Evolutionary conservation across 192 early-diverging fungal species (phyloP).

Genomic region (Backusella luteola): DNA sequence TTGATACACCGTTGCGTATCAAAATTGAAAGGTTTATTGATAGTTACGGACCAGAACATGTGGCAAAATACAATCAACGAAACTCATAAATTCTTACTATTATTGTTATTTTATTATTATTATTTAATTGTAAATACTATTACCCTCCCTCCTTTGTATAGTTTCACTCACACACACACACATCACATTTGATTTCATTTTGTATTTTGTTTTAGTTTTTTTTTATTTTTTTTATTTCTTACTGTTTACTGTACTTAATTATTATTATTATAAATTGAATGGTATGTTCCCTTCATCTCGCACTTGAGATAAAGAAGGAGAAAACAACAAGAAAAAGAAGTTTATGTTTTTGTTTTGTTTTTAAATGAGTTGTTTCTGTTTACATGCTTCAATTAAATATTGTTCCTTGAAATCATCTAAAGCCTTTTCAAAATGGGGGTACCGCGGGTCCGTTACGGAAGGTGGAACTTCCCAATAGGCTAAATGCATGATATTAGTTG

Average conservation of each 20-base stretch:
- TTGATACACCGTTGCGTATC: conserved; percentile 38
- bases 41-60: conserved; percentile 33
- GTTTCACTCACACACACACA: not conserved
- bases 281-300: not conserved
- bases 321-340: not conserved
- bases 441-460: not conserved
- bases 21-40: conserved; percentile 50
- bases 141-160: not conserved
- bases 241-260: not conserved
- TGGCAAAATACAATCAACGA: conserved; percentile 11
- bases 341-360: not conserved
- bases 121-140: not conserved
- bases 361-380: not conserved
- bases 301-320: not conserved
- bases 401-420: not conserved
- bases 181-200: not conserved
- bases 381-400: not conserved
- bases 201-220: not conserved
- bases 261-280: not conserved
- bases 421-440: not conserved
- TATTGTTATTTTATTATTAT: not conserved
- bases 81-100: not conserved
- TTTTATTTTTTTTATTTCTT: not conserved
- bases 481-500: not conserved
- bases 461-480: not conserved